phyloP scores from a whole-genome alignment of 2,329 filamentous ascomycete genomes.

The Parascedosporium putredinis region DNA sequence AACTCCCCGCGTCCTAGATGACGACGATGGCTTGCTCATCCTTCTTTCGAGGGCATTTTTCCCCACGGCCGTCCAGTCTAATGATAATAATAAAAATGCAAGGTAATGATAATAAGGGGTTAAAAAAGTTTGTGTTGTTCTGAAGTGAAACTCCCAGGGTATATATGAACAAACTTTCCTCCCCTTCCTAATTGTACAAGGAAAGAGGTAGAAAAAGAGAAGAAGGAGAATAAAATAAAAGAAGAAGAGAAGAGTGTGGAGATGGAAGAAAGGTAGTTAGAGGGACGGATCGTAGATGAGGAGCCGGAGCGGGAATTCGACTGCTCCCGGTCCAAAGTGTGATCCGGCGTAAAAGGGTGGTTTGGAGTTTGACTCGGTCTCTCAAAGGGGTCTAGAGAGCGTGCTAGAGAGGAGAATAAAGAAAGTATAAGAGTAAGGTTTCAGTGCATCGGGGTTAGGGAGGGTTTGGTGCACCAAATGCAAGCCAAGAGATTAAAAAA shows the following conservation, averaged over 20 bases:
- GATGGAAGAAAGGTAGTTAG: too few relatives aligned
- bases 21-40: too few relatives aligned
- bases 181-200: not conserved
- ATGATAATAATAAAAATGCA: too few relatives aligned
- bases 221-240: conserved; percentile 1
- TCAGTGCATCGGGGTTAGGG: too few relatives aligned
- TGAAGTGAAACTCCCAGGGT: not conserved
- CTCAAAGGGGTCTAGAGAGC: not conserved
- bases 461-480: not conserved
- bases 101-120: conserved; percentile 5
- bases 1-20: too few relatives aligned
- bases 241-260: not conserved
- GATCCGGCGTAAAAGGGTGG: not conserved
- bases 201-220: too few relatives aligned
- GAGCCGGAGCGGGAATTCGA: too few relatives aligned
- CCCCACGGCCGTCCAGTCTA: too few relatives aligned
- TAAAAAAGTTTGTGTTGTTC: not conserved
- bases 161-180: conserved; percentile 1
- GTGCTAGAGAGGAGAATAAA: not conserved
- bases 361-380: not conserved
- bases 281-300: too few relatives aligned
- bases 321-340: too few relatives aligned
- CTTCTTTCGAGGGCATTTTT: too few relatives aligned
- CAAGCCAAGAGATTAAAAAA: not conserved
- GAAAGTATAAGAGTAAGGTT: not conserved